Evolutionary conservation across 805 yeast genomes (phyloP).

Genomic region (Candida oleophila): DNA sequence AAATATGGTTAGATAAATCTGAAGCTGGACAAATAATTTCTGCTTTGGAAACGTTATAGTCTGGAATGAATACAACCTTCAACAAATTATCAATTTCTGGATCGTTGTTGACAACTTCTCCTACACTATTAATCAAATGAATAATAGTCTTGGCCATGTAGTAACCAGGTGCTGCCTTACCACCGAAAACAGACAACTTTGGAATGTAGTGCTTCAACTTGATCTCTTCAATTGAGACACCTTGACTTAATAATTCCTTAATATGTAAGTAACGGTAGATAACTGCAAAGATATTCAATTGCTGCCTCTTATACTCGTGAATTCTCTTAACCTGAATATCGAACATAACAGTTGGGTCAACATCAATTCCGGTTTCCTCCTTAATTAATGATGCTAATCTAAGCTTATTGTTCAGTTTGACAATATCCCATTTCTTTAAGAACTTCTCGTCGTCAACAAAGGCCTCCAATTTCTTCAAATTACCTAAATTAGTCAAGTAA

Average conservation of each 20-base stretch:
- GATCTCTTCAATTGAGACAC: slow-evolving; percentile 37
- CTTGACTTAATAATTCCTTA: slow-evolving; percentile 61
- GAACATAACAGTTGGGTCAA: slow-evolving; percentile 74
- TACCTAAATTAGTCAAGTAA: slow-evolving; percentile 65
- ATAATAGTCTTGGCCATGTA: slow-evolving; percentile 92
- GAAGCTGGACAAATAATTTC: slow-evolving; percentile 88
- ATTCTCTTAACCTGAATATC: slow-evolving; percentile 94
- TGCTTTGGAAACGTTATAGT: slow-evolving; percentile 92
- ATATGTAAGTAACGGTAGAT: slow-evolving; percentile 78
- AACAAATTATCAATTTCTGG: slow-evolving; percentile 69
- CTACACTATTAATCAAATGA: slow-evolving; percentile 79
- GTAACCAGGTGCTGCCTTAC: slow-evolving; percentile 97
- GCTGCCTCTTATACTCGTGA: slow-evolving; percentile 95
- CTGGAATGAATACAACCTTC: slow-evolving; percentile 87
- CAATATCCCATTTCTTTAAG: slow-evolving; percentile 65
- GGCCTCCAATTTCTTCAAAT: slow-evolving; percentile 64
- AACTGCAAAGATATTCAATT: slow-evolving; percentile 85
- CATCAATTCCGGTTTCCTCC: slow-evolving; percentile 57
- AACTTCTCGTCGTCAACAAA: slow-evolving; percentile 69
- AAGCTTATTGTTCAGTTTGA: slow-evolving; percentile 68
- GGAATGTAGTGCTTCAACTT: slow-evolving; percentile 68
- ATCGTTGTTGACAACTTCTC: slow-evolving; percentile 78
- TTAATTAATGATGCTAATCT: slow-evolving; percentile 68
- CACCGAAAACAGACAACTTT: slow-evolving; percentile 83
- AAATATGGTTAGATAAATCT: slow-evolving; percentile 88